phyloP scores from a whole-genome alignment of 345 rosid species.

The Euphorbia peplus region DNA sequence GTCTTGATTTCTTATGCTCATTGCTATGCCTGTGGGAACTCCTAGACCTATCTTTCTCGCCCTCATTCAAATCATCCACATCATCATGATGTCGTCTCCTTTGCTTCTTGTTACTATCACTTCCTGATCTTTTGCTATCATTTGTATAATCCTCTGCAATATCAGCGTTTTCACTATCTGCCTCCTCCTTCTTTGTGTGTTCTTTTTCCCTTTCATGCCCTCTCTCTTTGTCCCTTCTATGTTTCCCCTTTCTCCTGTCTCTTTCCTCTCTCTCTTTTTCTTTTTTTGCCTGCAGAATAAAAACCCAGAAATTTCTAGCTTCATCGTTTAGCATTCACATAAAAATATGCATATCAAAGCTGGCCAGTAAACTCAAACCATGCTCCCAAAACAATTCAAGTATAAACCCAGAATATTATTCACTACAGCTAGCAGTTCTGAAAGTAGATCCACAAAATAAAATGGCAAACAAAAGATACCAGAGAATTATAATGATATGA shows the following conservation, averaged over 20 bases:
- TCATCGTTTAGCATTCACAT: neutral
- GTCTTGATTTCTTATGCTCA: slow-evolving; percentile 60
- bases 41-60: slow-evolving; percentile 47
- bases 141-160: slow-evolving; percentile 35
- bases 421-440: neutral
- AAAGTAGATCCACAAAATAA: neutral
- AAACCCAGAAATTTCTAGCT: slow-evolving; percentile 9
- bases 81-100: slow-evolving; percentile 50
- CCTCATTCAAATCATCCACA: slow-evolving; percentile 47
- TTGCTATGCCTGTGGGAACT: slow-evolving; percentile 49
- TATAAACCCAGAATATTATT: neutral
- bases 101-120: slow-evolving; percentile 54
- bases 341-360: neutral
- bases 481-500: neutral
- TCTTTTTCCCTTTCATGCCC: slow-evolving; percentile 62
- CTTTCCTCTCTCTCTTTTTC: slow-evolving; percentile 67
- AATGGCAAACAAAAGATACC: neutral
- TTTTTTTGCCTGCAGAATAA: slow-evolving; percentile 53
- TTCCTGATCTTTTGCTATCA: slow-evolving; percentile 57
- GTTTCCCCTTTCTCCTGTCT: slow-evolving; percentile 57
- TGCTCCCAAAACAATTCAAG: neutral
- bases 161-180: slow-evolving; percentile 43
- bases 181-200: slow-evolving; percentile 44
- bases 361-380: neutral
- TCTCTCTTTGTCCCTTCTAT: slow-evolving; percentile 67